phyloP scores from a whole-genome alignment of 345 rosid species.

The Camelina neglecta region DNA sequence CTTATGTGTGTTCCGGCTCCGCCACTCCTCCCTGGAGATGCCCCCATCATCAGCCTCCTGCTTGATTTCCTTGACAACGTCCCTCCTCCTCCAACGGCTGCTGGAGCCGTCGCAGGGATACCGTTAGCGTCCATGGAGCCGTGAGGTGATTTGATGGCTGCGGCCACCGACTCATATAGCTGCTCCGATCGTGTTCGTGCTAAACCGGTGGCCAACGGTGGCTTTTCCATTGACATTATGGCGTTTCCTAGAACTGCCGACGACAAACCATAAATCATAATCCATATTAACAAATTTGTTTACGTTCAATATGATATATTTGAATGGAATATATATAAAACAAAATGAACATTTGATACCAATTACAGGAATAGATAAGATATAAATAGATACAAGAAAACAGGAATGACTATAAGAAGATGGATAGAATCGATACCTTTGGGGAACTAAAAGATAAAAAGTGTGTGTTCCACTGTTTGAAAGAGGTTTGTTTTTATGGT shows the following conservation, averaged over 20 bases:
- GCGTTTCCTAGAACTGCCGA: constrained; percentile 8
- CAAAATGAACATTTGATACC: no score
- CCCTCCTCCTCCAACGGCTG: constrained; percentile 43
- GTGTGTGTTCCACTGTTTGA: constrained; percentile 26
- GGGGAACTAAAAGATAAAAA: constrained; percentile 39
- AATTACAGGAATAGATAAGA: background rate
- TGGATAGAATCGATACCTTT: constrained; percentile 38
- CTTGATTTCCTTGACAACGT: constrained; percentile 73
- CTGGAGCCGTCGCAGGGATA: constrained; percentile 36
- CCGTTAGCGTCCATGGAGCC: constrained; percentile 47
- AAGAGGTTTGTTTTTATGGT: constrained; percentile 35
- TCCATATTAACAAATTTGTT: background rate
- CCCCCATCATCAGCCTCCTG: constrained; percentile 53
- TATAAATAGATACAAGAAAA: constrained; percentile 8
- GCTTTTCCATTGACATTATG: constrained; percentile 58
- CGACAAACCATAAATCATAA: constrained; percentile 16
- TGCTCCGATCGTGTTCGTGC: constrained; percentile 86
- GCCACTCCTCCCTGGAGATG: constrained; percentile 67
- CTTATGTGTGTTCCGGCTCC: constrained; percentile 69
- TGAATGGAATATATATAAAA: constrained; percentile 1
- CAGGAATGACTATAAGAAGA: constrained; percentile 33
- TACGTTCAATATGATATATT: constrained; percentile 20
- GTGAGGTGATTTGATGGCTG: constrained; percentile 67
- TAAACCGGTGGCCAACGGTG: constrained; percentile 54
- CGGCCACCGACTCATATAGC: constrained; percentile 64